Percentiles rank a stretch among this genome's conserved stretches.
Conservation (phyloP, 495 filamentous ascomycete genomes). For the Emericellopsis terricola region DNA sequence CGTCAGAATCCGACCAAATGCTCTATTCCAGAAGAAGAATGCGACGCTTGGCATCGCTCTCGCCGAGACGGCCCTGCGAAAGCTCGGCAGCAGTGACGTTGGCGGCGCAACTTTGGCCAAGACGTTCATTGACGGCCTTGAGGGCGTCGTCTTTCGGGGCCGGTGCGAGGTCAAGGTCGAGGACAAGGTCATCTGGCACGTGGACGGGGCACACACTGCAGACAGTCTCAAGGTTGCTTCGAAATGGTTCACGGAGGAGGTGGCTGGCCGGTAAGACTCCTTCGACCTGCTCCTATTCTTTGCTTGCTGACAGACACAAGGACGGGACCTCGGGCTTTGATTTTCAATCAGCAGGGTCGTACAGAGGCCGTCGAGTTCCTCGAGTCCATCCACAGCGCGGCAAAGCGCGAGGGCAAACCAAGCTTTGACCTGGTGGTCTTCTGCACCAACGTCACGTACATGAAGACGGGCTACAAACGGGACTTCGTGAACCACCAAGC, state of each 20-base stretch:
- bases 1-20: conserved; percentile 59
- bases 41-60: conserved; percentile 65
- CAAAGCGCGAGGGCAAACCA: conserved; percentile 21
- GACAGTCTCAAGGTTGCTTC: conserved; percentile 70
- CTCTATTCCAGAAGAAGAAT: conserved; percentile 71
- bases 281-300: not conserved
- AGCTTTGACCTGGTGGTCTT: conserved; percentile 74
- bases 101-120: conserved; percentile 28
- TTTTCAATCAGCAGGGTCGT: conserved; percentile 93
- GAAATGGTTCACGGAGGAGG: conserved; percentile 52
- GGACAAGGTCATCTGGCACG: conserved; percentile 56
- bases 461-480: conserved; percentile 44
- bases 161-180: conserved; percentile 65
- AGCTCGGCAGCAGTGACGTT: conserved; percentile 8
- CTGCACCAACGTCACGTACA: conserved; percentile 75
- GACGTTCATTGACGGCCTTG: conserved; percentile 57
- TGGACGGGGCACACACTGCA: conserved; percentile 83
- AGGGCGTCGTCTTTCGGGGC: conserved; percentile 58
- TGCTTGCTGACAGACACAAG: not conserved
- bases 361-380: conserved; percentile 58
- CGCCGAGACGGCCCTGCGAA: conserved; percentile 34
- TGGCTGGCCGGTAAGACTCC: conserved; percentile 15
- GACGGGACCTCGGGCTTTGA: conserved; percentile 41
- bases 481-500: conserved; percentile 68
- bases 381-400: conserved; percentile 38